Base-by-base conservation (phyloP, 1,139 yeast species). In the Kodamaea arcana region DNA sequence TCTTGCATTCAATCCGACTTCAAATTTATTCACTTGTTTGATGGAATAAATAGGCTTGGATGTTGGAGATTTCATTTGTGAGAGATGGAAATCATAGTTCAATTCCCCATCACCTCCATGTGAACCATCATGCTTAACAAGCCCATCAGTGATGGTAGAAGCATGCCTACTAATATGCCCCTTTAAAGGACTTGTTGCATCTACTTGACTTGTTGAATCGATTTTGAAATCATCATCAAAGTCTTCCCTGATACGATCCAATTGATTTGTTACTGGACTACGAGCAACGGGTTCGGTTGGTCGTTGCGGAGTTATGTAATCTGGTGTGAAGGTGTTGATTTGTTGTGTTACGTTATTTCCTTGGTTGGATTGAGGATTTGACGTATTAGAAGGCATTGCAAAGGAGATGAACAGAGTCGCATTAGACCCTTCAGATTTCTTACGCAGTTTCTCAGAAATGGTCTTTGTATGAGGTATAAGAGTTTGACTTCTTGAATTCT, bases 211-310 rank as follows among this genome's bases (percentile, higher is more conserved):
- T 3, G 40, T 34, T 5, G 9, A 7, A 1, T 27, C 34, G 11
- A 29, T 30, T 12, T 27, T 30, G 16, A 24, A 31, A 23, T 26
- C 35, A 6, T 30, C 39, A 8, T 35, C 27, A n/a, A 46, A 34
- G 8, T 33, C 39, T 15, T 47, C 52, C 27, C 39, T 69, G 45
- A 47, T 43, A 11, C 53, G 34, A 16, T 56, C 56, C 14, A 52
- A 51, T 37, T 67, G 73, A 38, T 61, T 67, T 4, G 69, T 59
- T 3, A 51, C 52, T 2, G 75, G 75, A 29, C 69, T 61, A 22
- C 55, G 50, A 4, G 75, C 72, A 7, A 62, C 52, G 2, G 75
- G 66, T 36, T 70, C 74, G 0, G 75, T 69, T 14, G 54, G 49
- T 29, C 75, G 54, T 25, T 65, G 60, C 2, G 75, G 75, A 0